Conservation (phyloP, 345 rosid genomes). For the Turritis glabra region DNA sequence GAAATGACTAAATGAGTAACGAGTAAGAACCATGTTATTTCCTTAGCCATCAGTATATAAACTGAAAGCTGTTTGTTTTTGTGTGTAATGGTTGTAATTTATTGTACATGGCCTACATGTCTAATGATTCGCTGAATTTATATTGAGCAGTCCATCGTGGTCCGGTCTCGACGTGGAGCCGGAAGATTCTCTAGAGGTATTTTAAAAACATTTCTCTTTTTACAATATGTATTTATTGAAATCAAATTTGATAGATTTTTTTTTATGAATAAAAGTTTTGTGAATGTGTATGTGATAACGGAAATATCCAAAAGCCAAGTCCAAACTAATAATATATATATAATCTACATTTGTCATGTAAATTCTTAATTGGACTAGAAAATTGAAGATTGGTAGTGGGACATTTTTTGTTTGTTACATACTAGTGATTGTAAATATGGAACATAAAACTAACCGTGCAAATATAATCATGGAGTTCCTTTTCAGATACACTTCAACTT, state of each 20-base stretch:
- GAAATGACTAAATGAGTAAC: background rate
- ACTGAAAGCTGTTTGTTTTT: slow-evolving; percentile 2
- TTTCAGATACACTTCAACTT: no score
- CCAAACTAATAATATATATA: background rate
- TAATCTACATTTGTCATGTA: background rate
- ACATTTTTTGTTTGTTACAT: background rate
- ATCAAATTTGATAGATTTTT: no score
- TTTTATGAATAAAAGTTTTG: no score
- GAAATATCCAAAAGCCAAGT: background rate
- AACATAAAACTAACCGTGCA: background rate
- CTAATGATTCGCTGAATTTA: slow-evolving; percentile 27
- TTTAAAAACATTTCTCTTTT: background rate
- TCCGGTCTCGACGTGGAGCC: slow-evolving; percentile 11
- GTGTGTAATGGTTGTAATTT: background rate
- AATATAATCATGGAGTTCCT: no score
- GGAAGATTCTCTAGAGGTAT: background rate
- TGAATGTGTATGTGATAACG: no score
- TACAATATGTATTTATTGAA: background rate
- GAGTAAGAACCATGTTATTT: background rate
- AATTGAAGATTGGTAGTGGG: background rate
- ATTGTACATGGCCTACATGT: slow-evolving; percentile 35
- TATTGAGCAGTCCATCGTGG: slow-evolving; percentile 2
- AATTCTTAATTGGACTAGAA: background rate
- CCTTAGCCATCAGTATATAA: background rate
- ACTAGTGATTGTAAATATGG: background rate